Evolutionary conservation across 768 basidiomycete genomes (phyloP).

Genomic region (Lactarius pseudohatsudake): DNA sequence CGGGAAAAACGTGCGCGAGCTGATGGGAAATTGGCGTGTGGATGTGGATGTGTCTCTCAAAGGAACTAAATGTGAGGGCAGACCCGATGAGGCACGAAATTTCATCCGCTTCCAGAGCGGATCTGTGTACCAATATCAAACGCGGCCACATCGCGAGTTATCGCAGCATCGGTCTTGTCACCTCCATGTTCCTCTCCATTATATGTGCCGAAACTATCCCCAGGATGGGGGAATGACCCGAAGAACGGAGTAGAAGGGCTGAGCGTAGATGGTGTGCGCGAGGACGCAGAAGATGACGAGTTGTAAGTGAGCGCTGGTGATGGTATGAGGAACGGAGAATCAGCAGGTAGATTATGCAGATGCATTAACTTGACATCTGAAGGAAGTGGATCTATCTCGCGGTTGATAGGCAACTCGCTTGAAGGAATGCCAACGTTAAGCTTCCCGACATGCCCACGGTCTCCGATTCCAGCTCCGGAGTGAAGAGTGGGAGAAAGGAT

Average conservation of each 20-base stretch:
- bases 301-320: slow-evolving; percentile 66
- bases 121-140: slow-evolving; percentile 24
- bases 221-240: slow-evolving; percentile 47
- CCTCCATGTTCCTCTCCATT: slow-evolving; percentile 24
- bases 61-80: slow-evolving; percentile 8
- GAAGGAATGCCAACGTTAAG: slow-evolving; percentile 13
- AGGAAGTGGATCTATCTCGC: slow-evolving; percentile 13
- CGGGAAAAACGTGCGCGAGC: slow-evolving; percentile 1
- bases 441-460: slow-evolving; percentile 15
- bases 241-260: slow-evolving; percentile 75
- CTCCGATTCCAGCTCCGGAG: slow-evolving; percentile 15
- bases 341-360: slow-evolving; percentile 18
- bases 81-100: not conserved
- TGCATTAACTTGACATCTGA: slow-evolving; percentile 20
- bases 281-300: slow-evolving; percentile 39
- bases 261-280: slow-evolving; percentile 59
- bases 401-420: slow-evolving; percentile 17
- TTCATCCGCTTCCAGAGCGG: slow-evolving; percentile 27
- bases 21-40: slow-evolving; percentile 13
- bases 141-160: slow-evolving; percentile 21
- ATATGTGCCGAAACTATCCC: slow-evolving; percentile 36
- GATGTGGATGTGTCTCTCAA: slow-evolving; percentile 8
- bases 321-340: slow-evolving; percentile 52
- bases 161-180: slow-evolving; percentile 19
- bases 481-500: slow-evolving; percentile 28